Base-by-base conservation (phyloP, 805 yeast species). In the Scheffersomyces amazonensis region DNA sequence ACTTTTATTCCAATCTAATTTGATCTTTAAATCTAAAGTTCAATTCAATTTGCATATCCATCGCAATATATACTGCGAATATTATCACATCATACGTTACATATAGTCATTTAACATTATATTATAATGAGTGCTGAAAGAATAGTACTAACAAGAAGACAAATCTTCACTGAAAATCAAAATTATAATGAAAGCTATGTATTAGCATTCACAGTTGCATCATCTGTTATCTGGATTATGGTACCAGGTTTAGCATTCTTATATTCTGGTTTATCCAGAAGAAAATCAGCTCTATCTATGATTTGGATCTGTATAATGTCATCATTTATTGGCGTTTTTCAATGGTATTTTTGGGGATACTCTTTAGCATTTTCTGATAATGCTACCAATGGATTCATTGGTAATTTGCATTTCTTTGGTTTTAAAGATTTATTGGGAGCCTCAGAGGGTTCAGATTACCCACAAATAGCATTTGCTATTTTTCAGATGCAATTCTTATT, bases 281-380 rank as follows among this genome's bases (percentile, higher is more conserved):
- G 96, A 53, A 89, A 89, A 60, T 80, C 88, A n/a, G 96, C 96
- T 0, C 68, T 89, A 32, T 82, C 91, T 13, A 76, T 87, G 76
- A 80, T 89, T 21, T 87, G 95, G 85, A 78, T 83, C 7, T 80
- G 78, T n/a, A 58, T 87, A 29, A 76, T 82, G 75, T 76, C 88
- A 5, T 80, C 86, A 5, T 73, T 83, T 46, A 79, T 88, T 6
- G 88, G 85, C 1, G 73, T 79, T 37, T 78, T 89, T 55, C 96
- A 89, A 58, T 91, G 98, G 98, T 91, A 89, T 62, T 88, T 91
- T 58, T 93, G 98, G 96, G 97, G 96, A n/a, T 90, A 87, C 58
- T 87, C 96, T 0, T 64, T 91, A 31, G 95, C 98, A 3, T 89
- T 93, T 53, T 80, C 91, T 0, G 52, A 73, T n/a, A 76, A 85